phyloP scores from a whole-genome alignment of 306 rosid genomes.

The Mimosa bimucronata region DNA sequence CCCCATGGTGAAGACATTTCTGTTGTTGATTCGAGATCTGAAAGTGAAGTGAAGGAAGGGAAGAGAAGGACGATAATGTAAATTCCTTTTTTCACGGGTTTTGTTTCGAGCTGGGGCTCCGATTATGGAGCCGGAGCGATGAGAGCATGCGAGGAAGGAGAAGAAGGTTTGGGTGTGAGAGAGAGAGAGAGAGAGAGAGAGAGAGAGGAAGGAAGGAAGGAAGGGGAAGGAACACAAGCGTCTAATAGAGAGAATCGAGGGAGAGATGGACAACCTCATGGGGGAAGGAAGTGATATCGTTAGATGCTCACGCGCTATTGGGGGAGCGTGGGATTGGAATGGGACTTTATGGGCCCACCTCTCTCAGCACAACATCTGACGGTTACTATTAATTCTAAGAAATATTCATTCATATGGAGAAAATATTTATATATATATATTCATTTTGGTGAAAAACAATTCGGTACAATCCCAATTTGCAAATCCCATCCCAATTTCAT shows the following conservation, averaged over 20 bases:
- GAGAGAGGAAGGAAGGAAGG: no score
- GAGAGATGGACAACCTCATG: neutral
- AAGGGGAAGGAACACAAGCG: neutral
- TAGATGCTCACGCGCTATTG: neutral
- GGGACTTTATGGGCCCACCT: neutral
- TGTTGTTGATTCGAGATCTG: slow-evolving; percentile 50
- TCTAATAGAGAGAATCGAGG: slow-evolving; percentile 4
- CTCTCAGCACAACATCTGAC: neutral
- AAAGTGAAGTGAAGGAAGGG: slow-evolving; percentile 9
- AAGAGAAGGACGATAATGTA: neutral
- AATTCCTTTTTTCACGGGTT: neutral
- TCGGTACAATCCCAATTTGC: no score
- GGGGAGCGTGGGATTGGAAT: neutral
- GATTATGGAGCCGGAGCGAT: slow-evolving; percentile 81
- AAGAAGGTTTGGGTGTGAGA: no score
- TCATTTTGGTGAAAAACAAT: no score
- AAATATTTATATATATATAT: no score
- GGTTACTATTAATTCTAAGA: neutral
- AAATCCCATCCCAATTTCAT: no score
- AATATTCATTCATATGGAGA: no score
- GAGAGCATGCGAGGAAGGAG: slow-evolving; percentile 49
- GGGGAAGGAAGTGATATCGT: neutral
- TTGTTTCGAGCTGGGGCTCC: slow-evolving; percentile 63
- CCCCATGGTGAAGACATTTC: slow-evolving; percentile 93
- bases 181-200: neutral